Evolutionary conservation across 176 grass and related monocot genomes (phyloP).

Genomic region (Cenchrus americanus): DNA sequence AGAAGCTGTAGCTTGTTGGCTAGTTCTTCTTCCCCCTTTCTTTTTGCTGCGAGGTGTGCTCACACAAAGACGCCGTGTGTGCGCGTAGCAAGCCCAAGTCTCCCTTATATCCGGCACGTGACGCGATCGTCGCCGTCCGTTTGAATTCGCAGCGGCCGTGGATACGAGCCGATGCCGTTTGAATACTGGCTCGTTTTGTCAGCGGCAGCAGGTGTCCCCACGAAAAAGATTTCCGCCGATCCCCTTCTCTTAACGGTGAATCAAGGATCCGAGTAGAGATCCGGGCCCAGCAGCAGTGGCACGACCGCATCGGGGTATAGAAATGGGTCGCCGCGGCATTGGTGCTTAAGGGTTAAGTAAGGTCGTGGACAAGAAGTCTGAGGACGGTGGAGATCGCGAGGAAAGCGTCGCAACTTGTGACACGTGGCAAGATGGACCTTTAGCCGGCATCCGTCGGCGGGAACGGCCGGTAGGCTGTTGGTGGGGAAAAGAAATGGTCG

Average conservation of each 20-base stretch:
- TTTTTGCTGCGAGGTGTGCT: background rate
- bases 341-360: constrained; percentile 26
- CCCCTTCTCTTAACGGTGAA: constrained; percentile 8
- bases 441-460: constrained; percentile 8
- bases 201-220: background rate
- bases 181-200: constrained; percentile 1
- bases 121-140: constrained; percentile 37
- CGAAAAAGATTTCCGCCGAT: background rate
- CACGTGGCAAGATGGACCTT: constrained; percentile 10
- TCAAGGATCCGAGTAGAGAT: background rate
- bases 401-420: background rate
- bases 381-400: constrained; percentile 26
- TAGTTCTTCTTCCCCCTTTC: background rate
- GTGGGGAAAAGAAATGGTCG: background rate
- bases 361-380: background rate
- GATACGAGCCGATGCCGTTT: background rate
- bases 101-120: constrained; percentile 20
- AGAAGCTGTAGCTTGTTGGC: constrained; percentile 1
- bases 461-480: background rate
- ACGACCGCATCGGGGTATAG: background rate
- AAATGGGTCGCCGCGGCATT: background rate
- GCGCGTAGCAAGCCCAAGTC: constrained; percentile 19
- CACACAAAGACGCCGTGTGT: constrained; percentile 29
- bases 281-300: background rate
- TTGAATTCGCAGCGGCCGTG: background rate